Evolutionary conservation across 2,329 filamentous ascomycete species (phyloP), one percentile per base, ranked within the genome.

Genomic region (Alternaria gaisen): DNA sequence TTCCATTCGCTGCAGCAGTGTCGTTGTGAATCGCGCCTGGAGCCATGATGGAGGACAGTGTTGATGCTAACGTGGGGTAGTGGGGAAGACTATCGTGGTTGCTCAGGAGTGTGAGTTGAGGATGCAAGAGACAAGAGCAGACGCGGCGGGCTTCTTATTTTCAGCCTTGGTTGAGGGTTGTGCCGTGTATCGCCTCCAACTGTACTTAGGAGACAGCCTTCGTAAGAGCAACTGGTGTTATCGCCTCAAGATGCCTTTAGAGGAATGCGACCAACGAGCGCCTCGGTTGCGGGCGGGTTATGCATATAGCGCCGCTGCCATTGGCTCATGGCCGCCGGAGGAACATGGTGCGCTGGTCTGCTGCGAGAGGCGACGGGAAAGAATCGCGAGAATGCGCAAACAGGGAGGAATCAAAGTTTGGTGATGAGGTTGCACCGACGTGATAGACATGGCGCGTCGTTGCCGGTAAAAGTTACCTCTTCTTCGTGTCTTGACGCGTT

Each of bases 21-120:
- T 71, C 69, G 58, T 67, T 69, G 34, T 74, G 71, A 43, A 78
- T 66, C 64, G 74, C 69, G 67, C 75, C 71, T 48, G 75, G 75
- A 60, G 76, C 73, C 76, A 78, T 78, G 67, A 42, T 60, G 66
- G 54, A 56, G 22, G 54, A 56, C 60, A 22, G 58, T 52, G 48
- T 48, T 62, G 58, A 60, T 67, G 58, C 16, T 32, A 52, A 53
- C 58, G 69, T 66, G 67, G 65, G 67, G 64, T 56, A 62, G 47
- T 61, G 60, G 66, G 48, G 60, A 41, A 62, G 53, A 30, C 40
- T 55, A 48, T 57, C 54, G 56, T 65, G 28, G 41, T 30, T 50
- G 54, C 51, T 38, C 34, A 26, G 3, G 36, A 24, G 46, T 24
- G 40, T 41, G 34, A 26, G 58, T 58, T 47, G 36, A 47, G 53